A percentile compares a stretch with the other conserved stretches of the same genome.
These are phyloP conservation scores for Didymella exigua DNA, from an alignment of 2,329 filamentous ascomycete species.

Conservation along the genomic window DNA sequence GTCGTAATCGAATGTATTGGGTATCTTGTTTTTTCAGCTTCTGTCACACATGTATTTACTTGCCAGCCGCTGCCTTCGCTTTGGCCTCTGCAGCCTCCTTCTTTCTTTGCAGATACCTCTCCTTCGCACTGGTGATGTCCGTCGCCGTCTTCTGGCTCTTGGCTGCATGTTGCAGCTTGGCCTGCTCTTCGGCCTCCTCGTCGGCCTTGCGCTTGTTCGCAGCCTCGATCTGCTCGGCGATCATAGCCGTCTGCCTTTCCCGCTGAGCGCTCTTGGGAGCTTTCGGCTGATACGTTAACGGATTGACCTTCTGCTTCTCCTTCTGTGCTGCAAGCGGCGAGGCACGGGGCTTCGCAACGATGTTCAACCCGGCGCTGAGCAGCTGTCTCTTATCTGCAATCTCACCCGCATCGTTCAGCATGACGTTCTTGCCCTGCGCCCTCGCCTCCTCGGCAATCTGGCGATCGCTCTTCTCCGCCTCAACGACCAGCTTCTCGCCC, in stretches of 20 bases:
- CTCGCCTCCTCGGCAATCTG: slow-evolving; percentile 72
- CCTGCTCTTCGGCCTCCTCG: slow-evolving; percentile 69
- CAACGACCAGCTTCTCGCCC: slow-evolving; percentile 7
- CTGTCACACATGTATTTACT: neutral
- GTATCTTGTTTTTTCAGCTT: neutral
- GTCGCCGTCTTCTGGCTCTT: slow-evolving; percentile 80
- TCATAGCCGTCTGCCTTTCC: slow-evolving; percentile 77
- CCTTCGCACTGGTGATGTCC: slow-evolving; percentile 78
- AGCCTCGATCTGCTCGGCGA: slow-evolving; percentile 77
- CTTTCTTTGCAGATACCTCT: slow-evolving; percentile 80
- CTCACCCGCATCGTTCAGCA: slow-evolving; percentile 81
- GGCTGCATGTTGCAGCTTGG: slow-evolving; percentile 65
- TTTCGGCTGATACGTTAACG: slow-evolving; percentile 40
- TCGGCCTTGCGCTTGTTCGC: slow-evolving; percentile 73
- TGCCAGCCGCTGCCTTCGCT: slow-evolving; percentile 52
- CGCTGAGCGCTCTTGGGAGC: slow-evolving; percentile 67
- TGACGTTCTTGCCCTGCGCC: slow-evolving; percentile 65
- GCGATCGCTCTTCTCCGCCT: slow-evolving; percentile 62
- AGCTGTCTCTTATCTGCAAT: slow-evolving; percentile 85
- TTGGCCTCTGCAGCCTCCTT: slow-evolving; percentile 75
- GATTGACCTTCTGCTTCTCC: slow-evolving; percentile 16
- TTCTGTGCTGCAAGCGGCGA: neutral
- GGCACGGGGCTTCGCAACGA: slow-evolving; percentile 64
- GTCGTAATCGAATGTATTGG: too few species aligned
- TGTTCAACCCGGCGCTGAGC: slow-evolving; percentile 75